Evolutionary conservation across 2,329 filamentous ascomycete species (phyloP), one percentile per base, ranked within the genome.

Genomic region (Orbilia quercus): DNA sequence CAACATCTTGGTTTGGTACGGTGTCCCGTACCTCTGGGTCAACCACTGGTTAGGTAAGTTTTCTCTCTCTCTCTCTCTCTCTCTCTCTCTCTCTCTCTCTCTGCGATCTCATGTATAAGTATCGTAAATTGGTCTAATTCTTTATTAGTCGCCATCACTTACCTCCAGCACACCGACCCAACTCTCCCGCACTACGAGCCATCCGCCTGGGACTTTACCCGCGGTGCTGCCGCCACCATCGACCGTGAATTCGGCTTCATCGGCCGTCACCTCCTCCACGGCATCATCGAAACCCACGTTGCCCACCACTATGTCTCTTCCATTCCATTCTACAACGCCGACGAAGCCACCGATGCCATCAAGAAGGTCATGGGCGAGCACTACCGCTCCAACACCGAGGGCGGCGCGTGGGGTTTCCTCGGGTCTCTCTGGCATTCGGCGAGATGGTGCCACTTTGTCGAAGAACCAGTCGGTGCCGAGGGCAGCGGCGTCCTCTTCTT

Each of bases 231-330:
- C 70, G 93, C 94, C 69, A 98, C 94, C 75, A 96, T 98, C 79
- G 94, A 98, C 80, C 93, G 94, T 79, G 94, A 98, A 82, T 96
- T 97, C 80, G 94, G 94, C 75, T 97, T 97, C 85, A 89, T 98
- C 80, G 94, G 94, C 73, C 92, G 92, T 78, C 86, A 90, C 78
- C 86, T 98, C 74, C 85, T 97, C 81, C 94, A 98, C 85, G 94
- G 93, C 79, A 97, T 98, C 82, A 90, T 97, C 81, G 94, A 97
- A 85, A 97, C 94, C 53, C 94, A 98, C 83, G 94, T 98, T 72
- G 90, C 96, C 74, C 94, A 98, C 85, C 94, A 98, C 87, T 98
- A 96, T 82, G 88, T 98, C 81, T 94, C 90, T 83, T 91, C 88
- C 79, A 98, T 98, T 77, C 94, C 94, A 75, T 97, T 97, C 84